Percentiles rank a stretch among this genome's conserved stretches.
Conservation (phyloP, 192 early-diverging fungal species). For the Globomyces pollinis-pini region DNA sequence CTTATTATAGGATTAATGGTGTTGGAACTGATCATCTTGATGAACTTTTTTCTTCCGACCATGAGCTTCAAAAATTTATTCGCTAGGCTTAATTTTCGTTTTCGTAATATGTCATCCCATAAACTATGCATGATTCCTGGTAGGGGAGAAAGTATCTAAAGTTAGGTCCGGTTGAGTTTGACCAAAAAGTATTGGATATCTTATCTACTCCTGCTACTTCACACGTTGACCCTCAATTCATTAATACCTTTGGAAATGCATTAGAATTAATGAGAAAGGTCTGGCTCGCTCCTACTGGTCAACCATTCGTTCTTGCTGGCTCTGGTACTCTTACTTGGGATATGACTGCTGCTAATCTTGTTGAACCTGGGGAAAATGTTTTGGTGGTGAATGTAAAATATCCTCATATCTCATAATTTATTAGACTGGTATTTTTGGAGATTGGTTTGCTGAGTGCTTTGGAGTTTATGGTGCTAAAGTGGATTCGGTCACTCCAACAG, state of each 20-base stretch:
- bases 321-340: conserved; percentile 99
- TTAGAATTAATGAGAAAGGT: conserved; percentile 78
- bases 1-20: neutral
- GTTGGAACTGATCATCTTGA: neutral
- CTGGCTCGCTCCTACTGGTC: conserved; percentile 66
- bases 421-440: conserved; percentile 95
- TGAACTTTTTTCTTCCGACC: conserved; percentile 3
- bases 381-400: conserved; percentile 84
- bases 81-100: no score
- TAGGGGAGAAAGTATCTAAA: no score
- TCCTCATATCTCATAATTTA: no score
- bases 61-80: no score
- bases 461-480: conserved; percentile 85
- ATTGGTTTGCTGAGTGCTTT: conserved; percentile 87
- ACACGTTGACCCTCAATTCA: conserved; percentile 86
- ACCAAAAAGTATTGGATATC: conserved; percentile 62
- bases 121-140: conserved; percentile 96
- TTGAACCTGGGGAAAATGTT: conserved; percentile 81
- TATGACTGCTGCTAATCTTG: conserved; percentile 82
- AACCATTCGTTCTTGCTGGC: conserved; percentile 91
- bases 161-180: conserved; percentile 94
- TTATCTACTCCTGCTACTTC: conserved; percentile 87
- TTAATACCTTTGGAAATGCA: conserved; percentile 77
- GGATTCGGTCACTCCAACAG: conserved; percentile 59
- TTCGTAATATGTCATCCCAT: conserved; percentile 13